These are phyloP conservation scores for Lactuca saligna DNA, from an alignment of 129 eudicot genomes.

Conservation along the genomic window DNA sequence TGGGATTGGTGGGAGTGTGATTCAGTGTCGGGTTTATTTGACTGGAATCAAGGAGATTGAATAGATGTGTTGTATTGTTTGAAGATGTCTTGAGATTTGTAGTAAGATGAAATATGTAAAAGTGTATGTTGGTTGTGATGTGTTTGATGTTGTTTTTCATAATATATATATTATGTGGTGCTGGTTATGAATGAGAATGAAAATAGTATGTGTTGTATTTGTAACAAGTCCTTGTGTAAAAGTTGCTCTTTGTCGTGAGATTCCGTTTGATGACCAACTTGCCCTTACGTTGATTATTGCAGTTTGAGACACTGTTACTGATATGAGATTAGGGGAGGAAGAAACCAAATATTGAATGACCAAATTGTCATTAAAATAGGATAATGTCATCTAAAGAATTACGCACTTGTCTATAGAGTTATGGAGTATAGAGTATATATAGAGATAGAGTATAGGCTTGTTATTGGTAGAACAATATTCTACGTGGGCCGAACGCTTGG, in stretches of 20 bases:
- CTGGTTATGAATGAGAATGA: conserved; percentile 30
- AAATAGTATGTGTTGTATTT: conserved; percentile 15
- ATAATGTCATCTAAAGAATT: too few species aligned
- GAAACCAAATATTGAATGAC: too few species aligned
- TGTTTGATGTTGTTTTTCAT: not conserved
- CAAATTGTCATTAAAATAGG: too few species aligned
- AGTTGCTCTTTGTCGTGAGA: not conserved
- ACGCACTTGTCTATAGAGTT: too few species aligned
- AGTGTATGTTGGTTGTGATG: conserved; percentile 14
- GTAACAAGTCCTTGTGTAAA: not conserved
- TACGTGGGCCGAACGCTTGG: too few species aligned
- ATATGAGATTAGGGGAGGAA: too few species aligned
- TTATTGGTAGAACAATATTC: too few species aligned
- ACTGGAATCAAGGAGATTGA: conserved; percentile 76
- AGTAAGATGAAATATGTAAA: conserved; percentile 18
- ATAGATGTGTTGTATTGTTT: conserved; percentile 20
- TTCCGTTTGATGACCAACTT: too few species aligned
- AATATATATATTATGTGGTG: conserved; percentile 25
- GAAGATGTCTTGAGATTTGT: not conserved
- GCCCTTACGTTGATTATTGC: too few species aligned
- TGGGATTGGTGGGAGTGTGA: conserved; percentile 72
- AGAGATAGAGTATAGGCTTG: too few species aligned
- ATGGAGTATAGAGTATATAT: too few species aligned
- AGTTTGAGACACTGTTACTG: too few species aligned
- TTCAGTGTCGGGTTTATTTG: conserved; percentile 86